Base-by-base conservation (phyloP, 495 filamentous ascomycete genomes). In the Penicillium soppii region DNA sequence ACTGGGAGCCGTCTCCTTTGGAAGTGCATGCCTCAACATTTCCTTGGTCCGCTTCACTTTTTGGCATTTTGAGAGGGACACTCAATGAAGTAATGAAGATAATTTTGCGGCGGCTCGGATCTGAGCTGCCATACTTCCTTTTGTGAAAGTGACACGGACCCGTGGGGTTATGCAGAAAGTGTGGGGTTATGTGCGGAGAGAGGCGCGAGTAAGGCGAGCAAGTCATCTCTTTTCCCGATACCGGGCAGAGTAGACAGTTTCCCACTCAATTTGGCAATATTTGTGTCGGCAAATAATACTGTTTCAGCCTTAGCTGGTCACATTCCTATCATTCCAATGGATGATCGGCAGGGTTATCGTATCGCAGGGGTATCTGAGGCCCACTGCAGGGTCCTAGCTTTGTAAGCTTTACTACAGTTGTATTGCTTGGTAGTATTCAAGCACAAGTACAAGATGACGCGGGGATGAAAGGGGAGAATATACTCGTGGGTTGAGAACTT, bases 341-440 rank as follows among this genome's bases (percentile, higher is more conserved):
- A 10, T 40, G 49, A 52, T 53, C 44, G 29, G 37, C 43, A 19
- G 5, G 3, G n/a, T 29, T 12, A n/a, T 39, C 35, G 22, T 39
- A 16, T 55, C 41, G 53, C 53, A 51, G 27, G 20, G 35, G 43
- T 43, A 22, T 39, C 37, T 15, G 54, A 39, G 19, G 22, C 38
- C 39, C 27, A 47, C 33, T 50, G 26, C 32, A 46, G 43, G 48
- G 54, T 32, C 32, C 36, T 26, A 45, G 50, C 43, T 23, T 45
- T 36, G 27, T 17, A 16, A 36, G 23, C 5, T 29, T 27, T 37
- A 13, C n/a, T 19, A 47, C 26, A 15, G 56, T 58, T 46, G 56
- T 35, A 54, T 54, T 40, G 4, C 41, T 21, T 25, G 47, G 56
- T 58, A 29, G 55, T 36, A 58, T 50, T 33, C 2, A 13, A 29